Percentiles rank a stretch among this genome's conserved stretches.
phyloP scores from a whole-genome alignment of 2,329 filamentous ascomycete species.

The Amauroascus niger region DNA sequence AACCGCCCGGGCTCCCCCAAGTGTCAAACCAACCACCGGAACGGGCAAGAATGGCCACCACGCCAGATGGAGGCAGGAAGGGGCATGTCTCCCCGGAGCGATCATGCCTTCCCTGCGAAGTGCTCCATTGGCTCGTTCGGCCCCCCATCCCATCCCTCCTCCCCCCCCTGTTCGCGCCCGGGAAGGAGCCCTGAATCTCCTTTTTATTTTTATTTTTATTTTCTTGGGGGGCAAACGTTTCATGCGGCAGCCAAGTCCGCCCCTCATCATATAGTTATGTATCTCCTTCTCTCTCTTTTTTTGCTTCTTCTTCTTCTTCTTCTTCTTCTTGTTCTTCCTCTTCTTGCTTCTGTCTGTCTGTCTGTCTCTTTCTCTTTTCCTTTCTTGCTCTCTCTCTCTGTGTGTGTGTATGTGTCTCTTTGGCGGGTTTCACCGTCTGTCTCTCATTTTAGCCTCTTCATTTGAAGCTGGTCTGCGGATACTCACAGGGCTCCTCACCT shows the following conservation, averaged over 20 bases:
- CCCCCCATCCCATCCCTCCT: too few species aligned
- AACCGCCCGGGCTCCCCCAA: too few species aligned
- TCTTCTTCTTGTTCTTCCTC: not conserved
- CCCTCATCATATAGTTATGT: not conserved
- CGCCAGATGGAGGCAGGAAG: not conserved
- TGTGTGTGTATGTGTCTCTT: constrained; percentile 7
- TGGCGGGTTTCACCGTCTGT: constrained; percentile 3
- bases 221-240: not conserved
- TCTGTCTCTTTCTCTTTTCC: constrained; percentile 1
- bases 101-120: not conserved
- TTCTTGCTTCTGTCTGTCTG: constrained; percentile 3
- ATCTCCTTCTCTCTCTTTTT: not conserved
- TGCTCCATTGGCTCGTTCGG: not conserved
- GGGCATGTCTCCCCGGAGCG: not conserved
- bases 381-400: not conserved
- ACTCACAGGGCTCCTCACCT: constrained; percentile 9
- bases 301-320: constrained; percentile 4
- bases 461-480: not conserved
- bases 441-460: constrained; percentile 2
- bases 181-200: too few species aligned
- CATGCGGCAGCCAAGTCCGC: not conserved
- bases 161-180: not conserved
- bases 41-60: not conserved
- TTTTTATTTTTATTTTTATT: too few species aligned
- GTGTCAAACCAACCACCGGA: too few species aligned